Evolutionary conservation across 768 basidiomycete species (phyloP), one percentile per base, ranked within the genome.

Genomic region (Exidia glandulosa): DNA sequence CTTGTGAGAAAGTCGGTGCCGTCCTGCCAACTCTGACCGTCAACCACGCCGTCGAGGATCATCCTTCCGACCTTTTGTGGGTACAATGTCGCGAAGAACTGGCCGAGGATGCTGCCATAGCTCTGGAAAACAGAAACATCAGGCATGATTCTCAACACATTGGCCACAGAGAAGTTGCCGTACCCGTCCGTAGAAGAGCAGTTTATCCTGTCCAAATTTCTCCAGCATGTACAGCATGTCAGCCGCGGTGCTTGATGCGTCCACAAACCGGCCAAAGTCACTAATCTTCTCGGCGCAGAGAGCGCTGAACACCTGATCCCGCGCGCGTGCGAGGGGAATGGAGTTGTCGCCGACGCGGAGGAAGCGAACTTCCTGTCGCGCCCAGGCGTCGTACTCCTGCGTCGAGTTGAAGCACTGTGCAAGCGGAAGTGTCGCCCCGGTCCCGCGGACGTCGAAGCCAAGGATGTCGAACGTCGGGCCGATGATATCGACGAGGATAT

Each of bases 121-220:
- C 50, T 54, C 50, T 54, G n/a, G n/a, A n/a, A n/a, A n/a, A n/a
- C n/a, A n/a, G n/a, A 3, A 1, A 29, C 14, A 6, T 1, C 25
- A 45, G 9, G 1, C 23, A 14, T 19, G 9, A n/a, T n/a, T n/a
- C n/a, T n/a, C 41, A 23, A 45, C 19, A 45, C 16, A 4, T 1
- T 14, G 9, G 0, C 1, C 19, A n/a, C n/a, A 12, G 2, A 10
- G 10, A 19, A 23, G 19, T 1, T 3, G 9, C 25, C 50, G 25
- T 2, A 54, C 50, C 14, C 25, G 25, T 6, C 67, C 66, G 63
- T 63, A 66, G 52, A 67, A 68, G 29, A 59, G 57, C 13, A 68
- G 34, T 33, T 59, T 61, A 7, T 57, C 50, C 36, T 56, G 29
- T 25, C 60, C 60, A 7, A 60, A 45, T 27, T 47, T 48, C 25